Base-by-base conservation (phyloP, 2,329 filamentous ascomycete genomes). In the Colletotrichum sp. region DNA sequence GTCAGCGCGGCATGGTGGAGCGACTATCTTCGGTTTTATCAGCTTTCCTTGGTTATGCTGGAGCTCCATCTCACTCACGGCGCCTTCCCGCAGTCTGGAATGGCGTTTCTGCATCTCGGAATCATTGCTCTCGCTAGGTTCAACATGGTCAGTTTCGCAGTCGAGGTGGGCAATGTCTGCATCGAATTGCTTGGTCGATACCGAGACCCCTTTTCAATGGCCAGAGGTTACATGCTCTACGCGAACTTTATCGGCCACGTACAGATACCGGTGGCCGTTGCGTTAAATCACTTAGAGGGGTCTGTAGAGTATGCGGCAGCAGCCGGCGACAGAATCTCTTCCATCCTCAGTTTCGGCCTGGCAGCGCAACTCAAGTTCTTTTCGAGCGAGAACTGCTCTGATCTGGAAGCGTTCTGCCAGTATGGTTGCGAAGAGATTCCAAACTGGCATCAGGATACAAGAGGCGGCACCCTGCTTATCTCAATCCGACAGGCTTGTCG, bases 351-450 rank as follows among this genome's bases (percentile, higher is more conserved):
- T 79, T 91, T 94, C 67, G 94, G 94, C 0, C 86, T 95, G 24
- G 88, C 90, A 36, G 92, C 93, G 4, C 89, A 91, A 77, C 90
- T 93, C 79, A 92, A 91, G 78, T 90, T 96, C 72, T 95, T 93
- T 82, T 90, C 91, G 15, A 93, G 92, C 78, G 92, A 95, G 77
- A 93, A 95, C 74, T 87, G 92, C 64, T 86, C 87, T 16, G 94
- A 96, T 72, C 85, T 95, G 0, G 94, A 96, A 81, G 89, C 89
- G 0, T 94, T 92, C 81, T 94, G 93, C 79, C 90, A 92, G 64
- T 94, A 93, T 76, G 90, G 92, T n/a, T 93, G 93, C 76, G 91
- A 95, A 76, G 94, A 96, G 77, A 91, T 95, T 74, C 91, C 91
- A 2, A 92, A 93, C 66, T 96, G 94, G 94, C 87, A 92, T 63